phyloP scores from a whole-genome alignment of 345 rosid genomes.

The Stellera chamaejasme region DNA sequence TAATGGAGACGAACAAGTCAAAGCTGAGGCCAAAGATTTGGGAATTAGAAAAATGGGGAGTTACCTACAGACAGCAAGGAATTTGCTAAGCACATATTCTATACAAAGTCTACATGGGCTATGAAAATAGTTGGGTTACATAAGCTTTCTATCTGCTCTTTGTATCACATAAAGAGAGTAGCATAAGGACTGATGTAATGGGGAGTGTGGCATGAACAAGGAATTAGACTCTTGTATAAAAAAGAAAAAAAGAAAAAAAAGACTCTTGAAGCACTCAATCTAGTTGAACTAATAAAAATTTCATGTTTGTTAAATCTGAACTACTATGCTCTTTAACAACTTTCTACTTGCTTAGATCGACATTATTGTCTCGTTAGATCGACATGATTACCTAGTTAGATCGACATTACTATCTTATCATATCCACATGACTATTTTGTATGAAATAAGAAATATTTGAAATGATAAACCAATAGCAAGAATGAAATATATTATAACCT shows the following conservation, averaged over 20 bases:
- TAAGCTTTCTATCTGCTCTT: background rate
- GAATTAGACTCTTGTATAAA: too few species aligned
- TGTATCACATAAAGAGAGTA: background rate
- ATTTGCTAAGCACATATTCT: conserved; percentile 85
- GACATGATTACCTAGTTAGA: too few species aligned
- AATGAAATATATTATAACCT: too few species aligned
- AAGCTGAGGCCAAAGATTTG: conserved; percentile 85
- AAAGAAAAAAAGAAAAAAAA: too few species aligned
- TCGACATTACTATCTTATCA: too few species aligned
- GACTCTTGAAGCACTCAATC: too few species aligned
- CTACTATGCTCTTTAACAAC: conserved; percentile 49
- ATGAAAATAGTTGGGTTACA: conserved; percentile 75
- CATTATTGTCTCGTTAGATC: too few species aligned
- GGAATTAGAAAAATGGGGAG: conserved; percentile 55
- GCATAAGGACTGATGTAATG: background rate
- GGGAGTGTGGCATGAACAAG: background rate
- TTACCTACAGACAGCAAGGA: conserved; percentile 89
- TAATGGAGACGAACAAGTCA: conserved; percentile 87
- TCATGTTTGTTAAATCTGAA: too few species aligned
- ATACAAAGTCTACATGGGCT: conserved; percentile 89
- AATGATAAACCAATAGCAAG: too few species aligned
- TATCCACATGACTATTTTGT: too few species aligned
- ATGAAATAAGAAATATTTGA: too few species aligned
- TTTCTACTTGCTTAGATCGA: too few species aligned
- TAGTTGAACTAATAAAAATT: background rate